A percentile compares a stretch with the other conserved stretches of the same genome.
These are phyloP conservation scores for Huntiella bhutanensis DNA, from an alignment of 2,329 filamentous ascomycete species.

Conservation along the genomic window DNA sequence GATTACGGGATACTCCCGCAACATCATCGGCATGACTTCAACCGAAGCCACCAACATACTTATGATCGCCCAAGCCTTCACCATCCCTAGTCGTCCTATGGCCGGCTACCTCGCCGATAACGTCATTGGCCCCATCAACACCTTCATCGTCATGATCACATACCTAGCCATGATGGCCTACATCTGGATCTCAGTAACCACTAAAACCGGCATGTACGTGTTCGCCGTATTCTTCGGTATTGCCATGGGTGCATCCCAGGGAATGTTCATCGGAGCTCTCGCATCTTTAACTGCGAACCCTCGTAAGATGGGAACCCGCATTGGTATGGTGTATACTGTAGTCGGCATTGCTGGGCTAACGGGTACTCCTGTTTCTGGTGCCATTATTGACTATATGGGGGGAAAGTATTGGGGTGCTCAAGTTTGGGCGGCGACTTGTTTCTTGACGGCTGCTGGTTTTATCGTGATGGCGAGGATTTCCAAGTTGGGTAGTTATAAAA, in stretches of 20 bases:
- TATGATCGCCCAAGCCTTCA: constrained; percentile 36
- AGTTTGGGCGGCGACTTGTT: constrained; percentile 26
- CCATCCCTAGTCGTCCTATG: constrained; percentile 33
- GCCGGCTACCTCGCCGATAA: constrained; percentile 34
- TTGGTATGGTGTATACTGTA: constrained; percentile 27
- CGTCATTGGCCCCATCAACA: constrained; percentile 34
- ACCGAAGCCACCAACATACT: constrained; percentile 33
- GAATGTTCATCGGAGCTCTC: constrained; percentile 22
- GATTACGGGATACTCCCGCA: constrained; percentile 26
- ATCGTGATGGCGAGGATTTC: constrained; percentile 15
- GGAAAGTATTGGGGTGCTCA: constrained; percentile 26
- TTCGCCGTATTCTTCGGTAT: constrained; percentile 27
- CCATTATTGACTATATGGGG: constrained; percentile 23
- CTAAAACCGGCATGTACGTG: constrained; percentile 21
- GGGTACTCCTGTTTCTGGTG: constrained; percentile 26
- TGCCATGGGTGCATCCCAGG: constrained; percentile 24
- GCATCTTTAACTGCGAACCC: constrained; percentile 25
- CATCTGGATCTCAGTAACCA: constrained; percentile 34
- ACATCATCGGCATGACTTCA: constrained; percentile 26
- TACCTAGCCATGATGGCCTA: constrained; percentile 29
- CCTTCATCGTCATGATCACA: constrained; percentile 28
- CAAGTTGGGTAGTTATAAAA: too few species aligned
- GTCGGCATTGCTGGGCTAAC: constrained; percentile 25
- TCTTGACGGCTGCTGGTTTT: constrained; percentile 18
- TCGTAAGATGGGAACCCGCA: constrained; percentile 25